Conservation (phyloP, 768 basidiomycete genomes). For the Crepidotus variabilis region DNA sequence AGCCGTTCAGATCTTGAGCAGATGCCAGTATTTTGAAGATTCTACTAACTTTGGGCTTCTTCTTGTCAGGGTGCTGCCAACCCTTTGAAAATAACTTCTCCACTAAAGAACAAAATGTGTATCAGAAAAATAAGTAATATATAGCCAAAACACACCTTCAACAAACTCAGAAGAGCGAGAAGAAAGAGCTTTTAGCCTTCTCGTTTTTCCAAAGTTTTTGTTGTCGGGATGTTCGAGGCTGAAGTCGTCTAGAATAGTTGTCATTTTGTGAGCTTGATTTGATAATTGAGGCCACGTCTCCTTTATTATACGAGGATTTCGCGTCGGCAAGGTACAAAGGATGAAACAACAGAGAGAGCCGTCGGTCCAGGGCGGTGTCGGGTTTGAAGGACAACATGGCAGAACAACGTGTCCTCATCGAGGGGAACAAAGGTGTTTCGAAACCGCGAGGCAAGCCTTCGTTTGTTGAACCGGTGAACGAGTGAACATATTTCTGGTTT, state of each 20-base stretch:
- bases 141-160: background rate
- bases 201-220: conserved; percentile 34
- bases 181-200: conserved; percentile 36
- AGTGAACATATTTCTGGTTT: background rate
- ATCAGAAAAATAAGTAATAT: background rate
- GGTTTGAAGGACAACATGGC: background rate
- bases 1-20: conserved; percentile 39
- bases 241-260: conserved; percentile 32
- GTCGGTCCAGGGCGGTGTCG: background rate
- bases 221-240: conserved; percentile 40
- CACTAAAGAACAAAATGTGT: conserved; percentile 27
- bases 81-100: conserved; percentile 46
- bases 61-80: conserved; percentile 55
- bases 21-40: conserved; percentile 51
- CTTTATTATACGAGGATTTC: background rate
- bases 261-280: conserved; percentile 12
- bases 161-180: conserved; percentile 3
- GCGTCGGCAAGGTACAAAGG: background rate
- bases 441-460: background rate
- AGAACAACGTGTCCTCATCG: background rate
- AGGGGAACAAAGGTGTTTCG: background rate
- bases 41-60: conserved; percentile 41
- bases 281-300: background rate
- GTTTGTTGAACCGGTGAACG: too few relatives aligned
- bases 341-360: background rate